Evolutionary conservation across 495 filamentous ascomycete species (phyloP), one percentile per base, ranked within the genome.

Genomic region (Xylaria telfairii): DNA sequence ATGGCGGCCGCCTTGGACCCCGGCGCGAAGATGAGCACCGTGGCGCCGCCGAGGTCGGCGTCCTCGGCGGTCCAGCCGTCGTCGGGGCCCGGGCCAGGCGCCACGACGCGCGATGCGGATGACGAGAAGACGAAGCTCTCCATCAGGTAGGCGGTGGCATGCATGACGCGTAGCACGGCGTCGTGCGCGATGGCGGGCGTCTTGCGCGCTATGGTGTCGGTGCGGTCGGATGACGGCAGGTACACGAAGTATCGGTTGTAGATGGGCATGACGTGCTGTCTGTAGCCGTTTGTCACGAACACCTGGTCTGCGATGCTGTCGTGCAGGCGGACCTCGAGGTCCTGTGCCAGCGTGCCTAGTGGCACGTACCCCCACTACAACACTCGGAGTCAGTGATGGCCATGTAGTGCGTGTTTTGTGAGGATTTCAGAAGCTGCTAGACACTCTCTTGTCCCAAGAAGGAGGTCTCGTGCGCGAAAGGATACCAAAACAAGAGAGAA

Each of bases 231-330:
- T 8, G 54, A 57, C 57, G 75, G 69, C 46, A 78, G 69, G 24
- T 65, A 75, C 28, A 80, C 74, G 1, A 77, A 57, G 70, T 87
- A 88, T 5, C 80, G 80, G 73, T 89, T 90, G 74, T 91, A 90
- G 13, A 90, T 66, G 0, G 81, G 68, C 75, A 88, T 81, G 19
- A 86, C 69, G 13, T 80, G 63, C 54, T 83, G 73, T 9, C 89
- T 75, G 61, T 84, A 80, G 3, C 76, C 74, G 71, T 80, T 85
- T 15, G 78, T 78, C 56, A 73, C 72, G 62, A 78, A 47, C 68
- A 78, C 17, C 34, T 76, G 76, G 41, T 85, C 84, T 3, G 81
- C 21, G 73, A 84, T 82, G 51, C 5, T 3, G 56, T 82, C 76
- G 53, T 82, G 82, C 8, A 69, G 21, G 15, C 68, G 67, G 26